Evolutionary conservation across 2,329 filamentous ascomycete genomes (phyloP), one percentile per base, ranked within the genome.

Genomic region (Thelonectria rubi): DNA sequence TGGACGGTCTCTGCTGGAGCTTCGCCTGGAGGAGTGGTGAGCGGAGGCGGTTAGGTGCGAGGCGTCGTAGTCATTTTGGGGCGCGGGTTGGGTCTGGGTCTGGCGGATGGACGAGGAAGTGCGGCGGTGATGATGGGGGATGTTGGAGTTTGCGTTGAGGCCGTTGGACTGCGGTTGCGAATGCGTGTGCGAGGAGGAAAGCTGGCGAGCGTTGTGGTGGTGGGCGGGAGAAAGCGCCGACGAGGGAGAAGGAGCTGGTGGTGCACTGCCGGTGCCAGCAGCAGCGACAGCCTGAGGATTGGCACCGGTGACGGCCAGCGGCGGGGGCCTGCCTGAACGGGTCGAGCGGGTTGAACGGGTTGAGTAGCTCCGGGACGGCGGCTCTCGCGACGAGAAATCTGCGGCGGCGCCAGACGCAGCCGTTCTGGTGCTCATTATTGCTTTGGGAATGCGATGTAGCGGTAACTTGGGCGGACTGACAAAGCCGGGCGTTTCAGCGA

Each of bases 1-100:
- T 71, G 76, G 82, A 62, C 84, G 82, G 72, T 92, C 90, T 75
- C 84, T 84, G 70, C 88, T 90, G 62, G 86, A 83, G 79, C 84
- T 88, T 78, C 88, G 85, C 85, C 87, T 78, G 82, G 84, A 68
- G 55, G 65, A 52, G 58, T 62, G 51, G 51, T 58, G 65, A 79
- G 86, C 80, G 62, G 69, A 64, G 55, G 84, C 81, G 71, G 86
- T 85, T 80, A 91, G 77, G 80, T 89, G 89, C 71, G 84, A 82
- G 70, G 88, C 85, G 79, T 94, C 92, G 81, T 88, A 89, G 78
- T 95, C 91, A 76, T 89, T 84, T 72, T 90, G 87, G 56, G 80
- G 79, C 54, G 79, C 70, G 45, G 78, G 69, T 58, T 84, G 78
- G 65, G 81, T 79, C 49, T 77, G 71, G 62, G 79, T 77, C 64